These are phyloP conservation scores for Fusarium sp. DNA, from an alignment of 2,329 filamentous ascomycete species.

Conservation along the genomic window DNA sequence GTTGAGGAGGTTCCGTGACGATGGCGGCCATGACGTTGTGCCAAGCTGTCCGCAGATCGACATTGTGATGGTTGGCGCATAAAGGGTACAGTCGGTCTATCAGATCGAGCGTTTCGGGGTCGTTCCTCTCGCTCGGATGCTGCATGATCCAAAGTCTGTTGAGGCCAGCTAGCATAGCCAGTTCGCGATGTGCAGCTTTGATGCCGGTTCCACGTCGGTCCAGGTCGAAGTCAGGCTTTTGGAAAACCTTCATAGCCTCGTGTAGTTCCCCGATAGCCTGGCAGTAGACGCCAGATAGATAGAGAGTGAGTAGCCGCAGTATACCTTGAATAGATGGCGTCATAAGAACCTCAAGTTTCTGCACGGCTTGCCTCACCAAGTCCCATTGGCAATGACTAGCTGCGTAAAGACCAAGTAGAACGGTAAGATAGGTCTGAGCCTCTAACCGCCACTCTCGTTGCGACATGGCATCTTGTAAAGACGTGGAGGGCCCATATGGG, in stretches of 20 bases:
- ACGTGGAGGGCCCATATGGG: slow-evolving; percentile 57
- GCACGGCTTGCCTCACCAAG: slow-evolving; percentile 68
- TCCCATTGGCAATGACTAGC: slow-evolving; percentile 78
- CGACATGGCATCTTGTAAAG: slow-evolving; percentile 67
- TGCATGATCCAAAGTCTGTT: slow-evolving; percentile 80
- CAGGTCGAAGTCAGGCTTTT: slow-evolving; percentile 65
- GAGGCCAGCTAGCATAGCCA: slow-evolving; percentile 73
- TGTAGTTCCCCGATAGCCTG: slow-evolving; percentile 81
- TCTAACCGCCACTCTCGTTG: slow-evolving; percentile 73
- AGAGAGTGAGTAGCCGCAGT: slow-evolving; percentile 66
- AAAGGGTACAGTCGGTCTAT: slow-evolving; percentile 74
- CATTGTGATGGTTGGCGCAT: slow-evolving; percentile 76
- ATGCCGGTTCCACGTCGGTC: slow-evolving; percentile 52
- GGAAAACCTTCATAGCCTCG: slow-evolving; percentile 75
- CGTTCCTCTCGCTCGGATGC: slow-evolving; percentile 66
- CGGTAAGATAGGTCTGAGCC: slow-evolving; percentile 74
- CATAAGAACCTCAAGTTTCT: slow-evolving; percentile 61
- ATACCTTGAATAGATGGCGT: slow-evolving; percentile 56
- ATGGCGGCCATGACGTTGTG: slow-evolving; percentile 78
- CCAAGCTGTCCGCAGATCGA: slow-evolving; percentile 81
- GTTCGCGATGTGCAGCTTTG: slow-evolving; percentile 68
- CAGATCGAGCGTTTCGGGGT: slow-evolving; percentile 68
- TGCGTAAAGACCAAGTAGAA: slow-evolving; percentile 76
- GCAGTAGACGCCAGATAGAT: slow-evolving; percentile 78
- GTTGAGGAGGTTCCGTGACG: slow-evolving; percentile 68